phyloP scores from a whole-genome alignment of 1,284 basidiomycete genomes.

The Leccinum idahoense region DNA sequence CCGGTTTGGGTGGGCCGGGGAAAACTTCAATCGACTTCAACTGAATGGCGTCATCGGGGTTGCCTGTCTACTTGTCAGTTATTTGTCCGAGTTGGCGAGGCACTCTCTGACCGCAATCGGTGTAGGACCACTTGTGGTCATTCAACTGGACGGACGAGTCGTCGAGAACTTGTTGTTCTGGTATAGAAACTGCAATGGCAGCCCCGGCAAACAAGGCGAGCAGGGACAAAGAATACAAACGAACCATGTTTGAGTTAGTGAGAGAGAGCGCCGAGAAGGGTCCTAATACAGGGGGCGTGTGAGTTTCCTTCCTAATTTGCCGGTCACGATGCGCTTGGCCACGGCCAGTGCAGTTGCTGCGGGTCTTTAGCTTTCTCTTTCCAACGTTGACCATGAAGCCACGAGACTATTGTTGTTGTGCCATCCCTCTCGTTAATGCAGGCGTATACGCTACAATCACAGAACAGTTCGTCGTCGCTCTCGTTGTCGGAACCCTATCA shows the following conservation, averaged over 20 bases:
- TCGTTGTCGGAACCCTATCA: constrained; percentile 73
- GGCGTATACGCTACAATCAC: constrained; percentile 79
- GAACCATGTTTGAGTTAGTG: constrained; percentile 36
- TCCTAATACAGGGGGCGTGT: constrained; percentile 16
- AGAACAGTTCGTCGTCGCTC: constrained; percentile 69
- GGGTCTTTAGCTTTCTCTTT: neutral
- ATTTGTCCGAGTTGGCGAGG: neutral
- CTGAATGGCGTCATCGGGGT: constrained; percentile 43
- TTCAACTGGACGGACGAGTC: constrained; percentile 33
- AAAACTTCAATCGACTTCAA: constrained; percentile 64
- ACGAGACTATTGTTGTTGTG: constrained; percentile 77
- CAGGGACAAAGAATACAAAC: constrained; percentile 35
- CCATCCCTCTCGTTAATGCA: constrained; percentile 80
- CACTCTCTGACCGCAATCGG: constrained; percentile 49
- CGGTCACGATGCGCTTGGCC: neutral
- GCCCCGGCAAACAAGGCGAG: constrained; percentile 33
- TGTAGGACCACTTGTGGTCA: constrained; percentile 49
- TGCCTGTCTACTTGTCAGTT: constrained; percentile 36
- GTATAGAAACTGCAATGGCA: constrained; percentile 30
- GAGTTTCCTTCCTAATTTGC: constrained; percentile 13
- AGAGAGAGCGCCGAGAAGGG: constrained; percentile 3
- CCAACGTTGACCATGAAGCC: constrained; percentile 44
- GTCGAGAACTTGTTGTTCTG: constrained; percentile 37
- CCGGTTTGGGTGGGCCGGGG: constrained; percentile 83
- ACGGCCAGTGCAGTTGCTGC: neutral